phyloP scores from a whole-genome alignment of 2,329 filamentous ascomycete species.

The Colletotrichum melonis region DNA sequence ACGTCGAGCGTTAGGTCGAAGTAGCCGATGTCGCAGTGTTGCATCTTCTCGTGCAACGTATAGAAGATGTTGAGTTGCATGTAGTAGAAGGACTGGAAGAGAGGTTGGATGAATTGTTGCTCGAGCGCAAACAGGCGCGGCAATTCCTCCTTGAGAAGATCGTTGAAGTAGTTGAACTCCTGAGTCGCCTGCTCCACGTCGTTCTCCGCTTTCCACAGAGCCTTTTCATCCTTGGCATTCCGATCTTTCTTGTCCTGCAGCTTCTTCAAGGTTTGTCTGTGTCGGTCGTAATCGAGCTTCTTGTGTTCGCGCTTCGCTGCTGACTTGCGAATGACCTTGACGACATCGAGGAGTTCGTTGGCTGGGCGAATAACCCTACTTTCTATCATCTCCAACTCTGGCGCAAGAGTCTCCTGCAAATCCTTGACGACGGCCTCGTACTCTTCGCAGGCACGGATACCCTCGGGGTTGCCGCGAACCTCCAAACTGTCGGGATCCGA shows the following conservation, averaged over 20 bases:
- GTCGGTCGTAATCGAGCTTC: slow-evolving; percentile 94
- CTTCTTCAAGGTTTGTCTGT: slow-evolving; percentile 87
- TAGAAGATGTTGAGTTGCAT: slow-evolving; percentile 99
- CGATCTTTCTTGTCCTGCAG: slow-evolving; percentile 98
- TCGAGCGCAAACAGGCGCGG: slow-evolving; percentile 92
- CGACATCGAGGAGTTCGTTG: slow-evolving; percentile 91
- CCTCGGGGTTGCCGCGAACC: slow-evolving; percentile 88
- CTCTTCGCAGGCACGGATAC: slow-evolving; percentile 94
- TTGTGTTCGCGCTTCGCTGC: slow-evolving; percentile 95
- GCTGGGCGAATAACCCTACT: slow-evolving; percentile 89
- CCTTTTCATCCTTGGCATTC: slow-evolving; percentile 95
- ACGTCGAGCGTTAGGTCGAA: slow-evolving; percentile 93
- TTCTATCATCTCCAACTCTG: slow-evolving; percentile 98
- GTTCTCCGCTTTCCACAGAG: slow-evolving; percentile 93
- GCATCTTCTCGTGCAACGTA: slow-evolving; percentile 98
- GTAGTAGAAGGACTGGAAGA: slow-evolving; percentile 99
- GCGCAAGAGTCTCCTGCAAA: slow-evolving; percentile 86
- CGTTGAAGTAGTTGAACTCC: slow-evolving; percentile 98
- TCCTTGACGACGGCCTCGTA: slow-evolving; percentile 93
- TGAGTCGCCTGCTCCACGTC: slow-evolving; percentile 92
- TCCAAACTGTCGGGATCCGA: slow-evolving; percentile 90
- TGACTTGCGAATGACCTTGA: slow-evolving; percentile 94
- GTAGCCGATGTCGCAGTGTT: slow-evolving; percentile 95
- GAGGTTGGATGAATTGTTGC: slow-evolving; percentile 92
- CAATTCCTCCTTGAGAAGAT: slow-evolving; percentile 94